phyloP scores from a whole-genome alignment of 1,284 basidiomycete genomes.

The Irpex sp. region DNA sequence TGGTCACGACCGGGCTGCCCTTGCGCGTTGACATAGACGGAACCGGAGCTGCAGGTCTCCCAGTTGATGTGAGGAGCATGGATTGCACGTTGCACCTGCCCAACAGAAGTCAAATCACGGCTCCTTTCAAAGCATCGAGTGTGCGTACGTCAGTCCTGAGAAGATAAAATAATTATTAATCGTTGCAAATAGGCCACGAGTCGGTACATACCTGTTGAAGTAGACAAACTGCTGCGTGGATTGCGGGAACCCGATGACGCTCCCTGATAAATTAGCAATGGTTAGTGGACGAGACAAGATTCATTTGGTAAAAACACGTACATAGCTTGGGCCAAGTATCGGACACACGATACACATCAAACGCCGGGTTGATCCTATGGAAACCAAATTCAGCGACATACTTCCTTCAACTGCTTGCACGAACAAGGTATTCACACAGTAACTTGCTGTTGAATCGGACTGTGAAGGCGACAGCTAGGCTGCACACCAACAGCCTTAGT shows the following conservation, averaged over 20 bases:
- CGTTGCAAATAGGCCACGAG: conserved; percentile 11
- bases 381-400: neutral
- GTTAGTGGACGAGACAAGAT: conserved; percentile 15
- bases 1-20: conserved; percentile 27
- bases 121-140: neutral
- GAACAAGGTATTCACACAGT: conserved; percentile 31
- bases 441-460: conserved; percentile 26
- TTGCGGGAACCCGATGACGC: conserved; percentile 51
- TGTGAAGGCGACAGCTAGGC: conserved; percentile 40
- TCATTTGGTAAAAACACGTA: conserved; percentile 10
- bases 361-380: conserved; percentile 48
- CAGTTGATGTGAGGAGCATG: conserved; percentile 55
- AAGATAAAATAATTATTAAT: neutral
- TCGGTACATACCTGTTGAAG: conserved; percentile 27
- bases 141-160: conserved; percentile 34
- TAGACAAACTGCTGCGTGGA: conserved; percentile 46
- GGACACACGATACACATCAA: conserved; percentile 38
- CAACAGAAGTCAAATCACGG: neutral
- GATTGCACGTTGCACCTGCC: conserved; percentile 51
- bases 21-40: conserved; percentile 41
- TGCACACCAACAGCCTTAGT: conserved; percentile 20
- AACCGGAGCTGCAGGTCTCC: conserved; percentile 37
- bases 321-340: conserved; percentile 30
- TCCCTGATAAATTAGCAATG: conserved; percentile 30
- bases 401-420: neutral